Evolutionary conservation across 345 rosid species (phyloP), one percentile per base, ranked within the genome.

Genomic region (Heritiera littoralis): DNA sequence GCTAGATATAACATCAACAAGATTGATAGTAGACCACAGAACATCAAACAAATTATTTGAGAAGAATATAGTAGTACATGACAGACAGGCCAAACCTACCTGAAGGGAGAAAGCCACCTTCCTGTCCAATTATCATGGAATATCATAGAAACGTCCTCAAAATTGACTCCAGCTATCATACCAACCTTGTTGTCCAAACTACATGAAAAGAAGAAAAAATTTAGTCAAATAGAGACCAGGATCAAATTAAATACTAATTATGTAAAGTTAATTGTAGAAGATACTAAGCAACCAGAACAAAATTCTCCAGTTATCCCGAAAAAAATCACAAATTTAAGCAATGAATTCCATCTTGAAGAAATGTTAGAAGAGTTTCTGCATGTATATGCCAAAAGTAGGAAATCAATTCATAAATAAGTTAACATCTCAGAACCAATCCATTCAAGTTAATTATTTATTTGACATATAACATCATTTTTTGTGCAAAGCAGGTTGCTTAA

Each of bases 81-180:
- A 23, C 74, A 11, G 38, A 70, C 52, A 35, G 60, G 40, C 54
- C 41, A 40, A 82, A 60, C 83, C 51, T 85, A 91, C 93, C 90
- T 95, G 88, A 95, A 92, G 76, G 80, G 54, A 66, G 96, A 88
- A 71, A 92, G 80, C 95, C 93, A 91, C 63, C 93, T 83, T 79
- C 89, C 90, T 3, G 97, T 91, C 60, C 41, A 79, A 84, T 93
- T 95, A 35, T 83, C 28, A 77, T 95, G 98, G 80, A 64, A 70
- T 81, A 91, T 79, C 88, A 80, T 83, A 64, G 81, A 72, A 59
- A 78, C 35, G 60, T 87, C 84, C 77, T 84, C 90, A 72, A 83
- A 92, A 78, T 89, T 88, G 55, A 77, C 51, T 28, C 96, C 97
- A 65, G 88, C 86, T 58, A 77, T 73, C 51, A 93, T 73, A 54